These are phyloP conservation scores for Trichosporon sp. DNA, from an alignment of 1,284 basidiomycete species.

Conservation along the genomic window DNA sequence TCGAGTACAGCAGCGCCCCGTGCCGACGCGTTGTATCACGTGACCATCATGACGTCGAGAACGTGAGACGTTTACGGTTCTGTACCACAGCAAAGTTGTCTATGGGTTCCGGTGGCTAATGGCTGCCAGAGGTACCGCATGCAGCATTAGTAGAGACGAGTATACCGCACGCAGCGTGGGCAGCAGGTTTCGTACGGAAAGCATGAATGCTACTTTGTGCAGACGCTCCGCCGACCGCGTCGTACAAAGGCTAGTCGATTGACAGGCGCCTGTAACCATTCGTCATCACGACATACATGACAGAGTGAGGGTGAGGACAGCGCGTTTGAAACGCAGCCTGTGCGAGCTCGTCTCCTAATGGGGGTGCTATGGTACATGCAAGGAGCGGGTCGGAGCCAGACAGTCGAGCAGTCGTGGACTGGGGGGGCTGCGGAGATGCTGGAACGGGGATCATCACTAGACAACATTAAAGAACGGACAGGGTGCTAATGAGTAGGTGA, in stretches of 20 bases:
- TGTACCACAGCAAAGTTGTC: too few relatives aligned
- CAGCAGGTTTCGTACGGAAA: too few relatives aligned
- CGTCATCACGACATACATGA: slow-evolving; percentile 4
- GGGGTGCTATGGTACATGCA: slow-evolving; percentile 17
- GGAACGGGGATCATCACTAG: not conserved
- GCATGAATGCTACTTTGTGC: too few relatives aligned
- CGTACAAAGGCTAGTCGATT: not conserved
- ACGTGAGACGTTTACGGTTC: too few relatives aligned
- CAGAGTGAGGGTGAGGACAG: not conserved
- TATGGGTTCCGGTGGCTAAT: too few relatives aligned
- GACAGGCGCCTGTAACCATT: not conserved
- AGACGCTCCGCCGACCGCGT: too few relatives aligned
- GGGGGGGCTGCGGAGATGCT: not conserved
- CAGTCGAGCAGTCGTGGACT: not conserved
- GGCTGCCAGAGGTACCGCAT: too few relatives aligned
- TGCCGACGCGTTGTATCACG: not conserved
- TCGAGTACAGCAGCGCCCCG: not conserved
- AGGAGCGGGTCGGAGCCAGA: not conserved
- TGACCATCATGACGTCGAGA: not conserved
- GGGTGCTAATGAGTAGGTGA: not conserved
- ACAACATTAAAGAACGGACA: slow-evolving; percentile 13
- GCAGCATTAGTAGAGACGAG: too few relatives aligned
- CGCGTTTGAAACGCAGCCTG: not conserved
- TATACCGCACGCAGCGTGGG: too few relatives aligned
- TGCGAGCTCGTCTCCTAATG: not conserved